phyloP scores from a whole-genome alignment of 164 flowering plant species.

The Sextonia rubra region DNA sequence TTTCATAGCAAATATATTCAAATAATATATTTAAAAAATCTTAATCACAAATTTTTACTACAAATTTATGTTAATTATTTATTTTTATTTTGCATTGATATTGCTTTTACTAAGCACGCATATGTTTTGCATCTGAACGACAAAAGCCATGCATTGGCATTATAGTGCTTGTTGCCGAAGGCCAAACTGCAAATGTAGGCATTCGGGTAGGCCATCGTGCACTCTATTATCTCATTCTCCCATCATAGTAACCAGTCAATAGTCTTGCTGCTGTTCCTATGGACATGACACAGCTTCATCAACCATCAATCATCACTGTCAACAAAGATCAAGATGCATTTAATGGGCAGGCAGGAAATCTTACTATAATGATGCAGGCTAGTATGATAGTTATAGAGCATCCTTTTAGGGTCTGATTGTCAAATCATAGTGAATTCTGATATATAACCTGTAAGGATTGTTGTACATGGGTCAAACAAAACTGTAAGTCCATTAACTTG shows the following conservation, averaged over 20 bases:
- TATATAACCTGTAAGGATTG: not conserved
- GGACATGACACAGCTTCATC: constrained; percentile 48
- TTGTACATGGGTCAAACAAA: no score
- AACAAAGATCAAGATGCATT: not conserved
- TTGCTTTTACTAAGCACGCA: no score
- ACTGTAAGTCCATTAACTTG: no score
- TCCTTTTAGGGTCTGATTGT: not conserved
- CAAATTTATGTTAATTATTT: no score
- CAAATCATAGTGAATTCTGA: not conserved
- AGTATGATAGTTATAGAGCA: no score
- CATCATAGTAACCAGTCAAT: constrained; percentile 79
- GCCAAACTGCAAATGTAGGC: constrained; percentile 69
- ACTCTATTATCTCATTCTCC: constrained; percentile 54
- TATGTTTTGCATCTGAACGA: no score
- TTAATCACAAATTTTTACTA: no score
- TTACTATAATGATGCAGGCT: no score
- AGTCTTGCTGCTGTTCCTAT: constrained; percentile 45
- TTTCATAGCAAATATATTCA: no score
- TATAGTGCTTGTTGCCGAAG: constrained; percentile 51
- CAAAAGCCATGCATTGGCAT: constrained; percentile 64
- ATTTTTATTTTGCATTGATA: no score
- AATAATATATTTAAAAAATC: no score
- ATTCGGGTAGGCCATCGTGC: constrained; percentile 58
- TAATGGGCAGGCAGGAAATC: not conserved
- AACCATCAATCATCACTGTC: no score